phyloP scores from a whole-genome alignment of 2,329 filamentous ascomycete genomes.

The Cladosporium cucumerinum region DNA sequence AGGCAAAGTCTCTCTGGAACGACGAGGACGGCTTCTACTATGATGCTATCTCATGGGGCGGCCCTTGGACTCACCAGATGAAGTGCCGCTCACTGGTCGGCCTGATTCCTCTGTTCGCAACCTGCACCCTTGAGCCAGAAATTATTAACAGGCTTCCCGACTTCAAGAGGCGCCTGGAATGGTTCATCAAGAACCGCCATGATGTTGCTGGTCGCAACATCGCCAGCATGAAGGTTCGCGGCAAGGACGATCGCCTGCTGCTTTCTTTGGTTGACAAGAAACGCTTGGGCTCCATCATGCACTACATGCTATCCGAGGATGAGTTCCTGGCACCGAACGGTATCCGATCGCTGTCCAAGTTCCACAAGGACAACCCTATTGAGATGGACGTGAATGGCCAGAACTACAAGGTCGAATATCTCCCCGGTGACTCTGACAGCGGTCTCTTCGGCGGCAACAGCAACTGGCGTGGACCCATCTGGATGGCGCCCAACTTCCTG shows the following conservation, averaged over 20 bases:
- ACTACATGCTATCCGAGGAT: constrained; percentile 88
- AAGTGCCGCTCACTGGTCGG: constrained; percentile 90
- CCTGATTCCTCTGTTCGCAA: constrained; percentile 88
- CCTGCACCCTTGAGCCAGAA: constrained; percentile 87
- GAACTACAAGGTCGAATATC: constrained; percentile 80
- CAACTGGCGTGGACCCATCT: constrained; percentile 93
- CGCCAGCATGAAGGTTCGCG: constrained; percentile 84
- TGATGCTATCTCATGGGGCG: constrained; percentile 94
- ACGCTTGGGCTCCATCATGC: constrained; percentile 81
- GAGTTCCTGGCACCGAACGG: constrained; percentile 90
- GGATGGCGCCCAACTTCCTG: constrained; percentile 94
- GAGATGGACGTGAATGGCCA: constrained; percentile 96
- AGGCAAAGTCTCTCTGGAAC: constrained; percentile 88
- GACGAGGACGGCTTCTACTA: constrained; percentile 98
- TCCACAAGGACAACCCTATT: constrained; percentile 83
- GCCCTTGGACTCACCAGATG: constrained; percentile 88
- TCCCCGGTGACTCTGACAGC: constrained; percentile 94
- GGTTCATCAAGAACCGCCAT: constrained; percentile 85
- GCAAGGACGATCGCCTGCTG: constrained; percentile 83
- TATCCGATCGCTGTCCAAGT: constrained; percentile 87
- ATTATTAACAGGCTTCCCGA: constrained; percentile 85
- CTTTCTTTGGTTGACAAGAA: constrained; percentile 90
- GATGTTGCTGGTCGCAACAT: constrained; percentile 92
- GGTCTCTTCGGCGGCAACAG: constrained; percentile 95
- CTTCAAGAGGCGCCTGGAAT: constrained; percentile 89